Evolutionary conservation across 352 stramenopile species (phyloP), one percentile per base, ranked within the genome.

Genomic region (Phytophthora capsici): DNA sequence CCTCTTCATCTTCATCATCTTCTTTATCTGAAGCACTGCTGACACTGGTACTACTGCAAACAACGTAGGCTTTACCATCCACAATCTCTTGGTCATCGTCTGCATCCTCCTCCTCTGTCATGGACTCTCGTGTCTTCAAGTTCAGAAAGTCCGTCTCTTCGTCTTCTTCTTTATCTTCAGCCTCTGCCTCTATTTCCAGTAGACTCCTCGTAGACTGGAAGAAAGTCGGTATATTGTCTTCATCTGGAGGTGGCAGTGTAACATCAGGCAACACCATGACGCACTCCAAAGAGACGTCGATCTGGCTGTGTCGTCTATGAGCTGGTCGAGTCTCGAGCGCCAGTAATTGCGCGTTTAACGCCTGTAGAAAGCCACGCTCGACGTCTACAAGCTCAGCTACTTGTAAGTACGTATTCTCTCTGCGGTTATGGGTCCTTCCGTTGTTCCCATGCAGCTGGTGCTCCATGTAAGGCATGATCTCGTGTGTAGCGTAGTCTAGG

Each of bases 251-350:
- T 28, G 81, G 77, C 43, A 91, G 71, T 51, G 82, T 90, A 69
- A 95, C 82, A 40, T 95, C 84, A 8, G 87, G 87, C 28, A 95
- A 60, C 50, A 93, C 70, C 83, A 95, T 91, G 14, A 93, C 84
- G 32, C 75, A 90, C 66, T 86, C 45, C 22, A 95, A 51, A 22
- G 73, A 78, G 14, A 91, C 75, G 67, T 95, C 83, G 41, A 95
- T 89, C 57, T 92, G 78, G 50, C 81, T 90, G n/a, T 84, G 74
- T 56, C 79, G 64, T 20, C 87, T 67, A 43, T 93, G 84, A 40
- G 56, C 53, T 16, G 87, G 87, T 10, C 87, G 79, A 1, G 56
- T 63, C 45, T 90, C 81, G 3, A 90, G 69, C 17, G 71, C 44
- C 57, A 95, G 50, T 20, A 92, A 41, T 57, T 89, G 72, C 46